Evolutionary conservation across 1,284 basidiomycete species (phyloP), one percentile per base, ranked within the genome.

Genomic region (Spongiforma sp.): DNA sequence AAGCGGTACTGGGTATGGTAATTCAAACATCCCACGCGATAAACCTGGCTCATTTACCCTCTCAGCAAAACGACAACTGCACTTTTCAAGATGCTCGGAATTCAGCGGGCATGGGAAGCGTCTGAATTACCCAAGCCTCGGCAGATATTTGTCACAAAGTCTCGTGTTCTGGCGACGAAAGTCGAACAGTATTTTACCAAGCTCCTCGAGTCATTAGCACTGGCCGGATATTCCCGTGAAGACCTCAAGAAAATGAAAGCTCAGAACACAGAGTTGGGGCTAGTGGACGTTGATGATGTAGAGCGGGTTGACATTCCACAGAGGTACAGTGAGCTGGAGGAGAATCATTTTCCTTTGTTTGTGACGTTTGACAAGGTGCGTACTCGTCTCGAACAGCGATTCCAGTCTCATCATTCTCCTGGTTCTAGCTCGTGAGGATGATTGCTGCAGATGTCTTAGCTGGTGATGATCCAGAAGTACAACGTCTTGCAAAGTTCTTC

Each of bases 91-190:
- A 91, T 91, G 83, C 77, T 91, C 6, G 83, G 85, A 7, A 83
- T 91, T 10, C 87, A 91, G 68, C 79, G 83, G 14, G 78, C 81
- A 2, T 86, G 82, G 75, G 77, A 83, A 19, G 5, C 34, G 36
- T 56, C 61, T 4, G 69, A 69, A 8, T 69, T 79, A 34, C 69
- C 74, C 10, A 81, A 80, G 62, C 85, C 86, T 1, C 83, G 89
- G 24, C 91, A 93, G 69, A 76, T 93, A 4, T 93, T 93, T 67
- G 86, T 93, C 1, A 93, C 91, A 0, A 86, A 90, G 71, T 91
- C 89, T 4, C 79, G 81, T 26, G 81, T 89, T 11, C 81, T 93
- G 8, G 89, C 88, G 0, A 79, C 77, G 41, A 89, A 89, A 64
- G 90, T 92, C 24, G 81, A 88, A 68, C 87, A 89, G 63, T 89